Percentiles rank a stretch among this genome's conserved stretches.
These are phyloP conservation scores for Caryopteris hybrid DNA, from an alignment of 305 asterid genomes.

Conservation along the genomic window DNA sequence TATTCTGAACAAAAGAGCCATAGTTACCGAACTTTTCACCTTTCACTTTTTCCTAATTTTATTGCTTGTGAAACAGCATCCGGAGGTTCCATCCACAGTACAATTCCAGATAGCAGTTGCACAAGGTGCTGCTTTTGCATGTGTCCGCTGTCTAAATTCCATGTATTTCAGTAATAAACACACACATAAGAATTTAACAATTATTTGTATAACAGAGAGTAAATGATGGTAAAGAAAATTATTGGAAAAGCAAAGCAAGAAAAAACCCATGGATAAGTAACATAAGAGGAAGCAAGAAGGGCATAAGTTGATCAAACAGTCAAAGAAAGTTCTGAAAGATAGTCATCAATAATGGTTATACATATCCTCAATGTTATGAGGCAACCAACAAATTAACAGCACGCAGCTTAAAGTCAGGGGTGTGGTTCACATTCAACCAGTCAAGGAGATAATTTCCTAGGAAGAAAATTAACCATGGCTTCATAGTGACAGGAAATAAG, in stretches of 20 bases:
- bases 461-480: neutral
- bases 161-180: conserved; percentile 19
- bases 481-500: too few species aligned
- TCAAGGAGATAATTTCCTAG: neutral
- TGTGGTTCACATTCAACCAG: neutral
- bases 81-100: conserved; percentile 93
- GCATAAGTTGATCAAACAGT: neutral
- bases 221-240: neutral
- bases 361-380: neutral
- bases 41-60: conserved; percentile 84
- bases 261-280: too few species aligned
- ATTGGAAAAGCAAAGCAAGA: neutral
- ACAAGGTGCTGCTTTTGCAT: conserved; percentile 78
- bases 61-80: conserved; percentile 69
- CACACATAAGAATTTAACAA: conserved; percentile 1
- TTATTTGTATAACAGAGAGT: neutral
- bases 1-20: conserved; percentile 11
- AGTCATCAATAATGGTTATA: neutral
- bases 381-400: neutral
- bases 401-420: neutral
- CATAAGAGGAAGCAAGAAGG: neutral
- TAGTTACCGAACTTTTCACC: conserved; percentile 37
- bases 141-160: conserved; percentile 58
- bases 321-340: neutral
- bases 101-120: conserved; percentile 73